Conservation (phyloP, 176 grass and related monocot genomes). For the Puccinellia tenuiflora region DNA sequence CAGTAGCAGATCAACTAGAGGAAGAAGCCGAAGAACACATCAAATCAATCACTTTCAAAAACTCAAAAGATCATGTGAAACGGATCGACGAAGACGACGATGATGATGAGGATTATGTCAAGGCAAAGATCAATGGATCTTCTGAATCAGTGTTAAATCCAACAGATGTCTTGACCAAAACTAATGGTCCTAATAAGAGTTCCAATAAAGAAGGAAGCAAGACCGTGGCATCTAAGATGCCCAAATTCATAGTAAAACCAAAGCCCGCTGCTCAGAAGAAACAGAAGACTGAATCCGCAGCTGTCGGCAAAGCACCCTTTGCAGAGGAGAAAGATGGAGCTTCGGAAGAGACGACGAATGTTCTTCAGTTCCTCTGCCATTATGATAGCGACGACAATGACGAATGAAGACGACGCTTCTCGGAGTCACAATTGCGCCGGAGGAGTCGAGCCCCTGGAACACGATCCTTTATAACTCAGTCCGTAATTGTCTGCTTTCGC, state of each 20-base stretch:
- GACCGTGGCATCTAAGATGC: not conserved
- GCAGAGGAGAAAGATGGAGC: not conserved
- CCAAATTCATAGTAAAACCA: too few relatives aligned
- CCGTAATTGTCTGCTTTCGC: not conserved
- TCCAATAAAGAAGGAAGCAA: slow-evolving; percentile 46
- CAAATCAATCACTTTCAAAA: slow-evolving; percentile 71
- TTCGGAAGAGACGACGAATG: slow-evolving; percentile 20
- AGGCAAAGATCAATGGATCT: slow-evolving; percentile 27
- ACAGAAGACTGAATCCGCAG: slow-evolving; percentile 9
- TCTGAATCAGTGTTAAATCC: slow-evolving; percentile 31
- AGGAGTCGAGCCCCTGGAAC: not conserved
- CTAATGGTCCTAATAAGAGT: slow-evolving; percentile 16
- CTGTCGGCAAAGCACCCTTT: not conserved
- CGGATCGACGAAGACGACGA: slow-evolving; percentile 59
- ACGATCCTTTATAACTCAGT: not conserved
- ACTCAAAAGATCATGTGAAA: slow-evolving; percentile 75
- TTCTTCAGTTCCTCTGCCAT: slow-evolving; percentile 41
- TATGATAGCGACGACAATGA: slow-evolving; percentile 43
- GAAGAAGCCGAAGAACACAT: slow-evolving; percentile 80
- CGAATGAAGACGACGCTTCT: not conserved
- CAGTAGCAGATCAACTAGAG: slow-evolving; percentile 68
- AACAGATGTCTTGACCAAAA: slow-evolving; percentile 54
- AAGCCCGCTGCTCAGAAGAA: too few relatives aligned
- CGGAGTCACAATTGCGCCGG: not conserved
- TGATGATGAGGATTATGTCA: slow-evolving; percentile 36